These are phyloP conservation scores for Endoconidiophora polonica DNA, from an alignment of 2,329 filamentous ascomycete species.

Conservation along the genomic window DNA sequence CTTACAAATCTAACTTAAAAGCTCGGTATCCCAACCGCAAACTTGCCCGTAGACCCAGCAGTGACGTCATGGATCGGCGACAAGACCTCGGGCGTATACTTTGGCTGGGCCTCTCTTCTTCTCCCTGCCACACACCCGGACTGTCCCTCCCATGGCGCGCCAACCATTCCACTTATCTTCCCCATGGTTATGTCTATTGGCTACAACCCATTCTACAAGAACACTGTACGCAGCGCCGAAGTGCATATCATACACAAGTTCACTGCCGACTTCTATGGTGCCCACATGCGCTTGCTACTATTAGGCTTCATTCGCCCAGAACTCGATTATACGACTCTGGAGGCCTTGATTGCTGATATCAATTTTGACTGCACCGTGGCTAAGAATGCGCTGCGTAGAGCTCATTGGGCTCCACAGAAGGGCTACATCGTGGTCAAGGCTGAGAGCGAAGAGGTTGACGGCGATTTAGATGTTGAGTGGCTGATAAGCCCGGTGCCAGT, in stretches of 20 bases:
- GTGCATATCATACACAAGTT: constrained; percentile 77
- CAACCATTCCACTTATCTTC: constrained; percentile 32
- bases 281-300: constrained; percentile 61
- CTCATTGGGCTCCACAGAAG: constrained; percentile 36
- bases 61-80: constrained; percentile 42
- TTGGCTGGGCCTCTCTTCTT: constrained; percentile 69
- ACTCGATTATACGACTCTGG: constrained; percentile 69
- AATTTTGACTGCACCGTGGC: constrained; percentile 75
- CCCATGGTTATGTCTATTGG: constrained; percentile 91
- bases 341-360: constrained; percentile 78
- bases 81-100: constrained; percentile 73
- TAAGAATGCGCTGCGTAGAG: constrained; percentile 49
- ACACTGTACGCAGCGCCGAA: constrained; percentile 71
- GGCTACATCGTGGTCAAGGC: constrained; percentile 19
- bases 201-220: constrained; percentile 96
- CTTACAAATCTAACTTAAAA: constrained; percentile 20
- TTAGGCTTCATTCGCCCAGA: constrained; percentile 81
- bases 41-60: constrained; percentile 58
- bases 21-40: constrained; percentile 94
- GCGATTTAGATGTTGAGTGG: constrained; percentile 24
- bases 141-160: constrained; percentile 17
- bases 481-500: constrained; percentile 20
- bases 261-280: constrained; percentile 66
- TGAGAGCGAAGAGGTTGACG: constrained; percentile 15
- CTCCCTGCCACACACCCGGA: constrained; percentile 34